Percentiles rank a stretch among this genome's conserved stretches.
phyloP scores from a whole-genome alignment of 208 protist species.

The Phytomonas francai region DNA sequence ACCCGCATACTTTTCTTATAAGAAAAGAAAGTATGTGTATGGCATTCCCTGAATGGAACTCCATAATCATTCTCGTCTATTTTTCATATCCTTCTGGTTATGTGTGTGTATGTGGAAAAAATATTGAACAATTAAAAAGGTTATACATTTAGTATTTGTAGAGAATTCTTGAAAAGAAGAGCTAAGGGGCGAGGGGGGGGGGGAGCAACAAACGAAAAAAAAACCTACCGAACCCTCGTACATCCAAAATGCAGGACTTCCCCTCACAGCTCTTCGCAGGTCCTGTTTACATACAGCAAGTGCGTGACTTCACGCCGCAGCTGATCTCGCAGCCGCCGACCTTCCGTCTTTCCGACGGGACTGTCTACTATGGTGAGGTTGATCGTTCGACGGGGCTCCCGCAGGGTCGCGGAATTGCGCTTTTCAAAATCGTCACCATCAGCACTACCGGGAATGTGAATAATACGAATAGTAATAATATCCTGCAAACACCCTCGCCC shows the following conservation, averaged over 20 bases:
- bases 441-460: not conserved
- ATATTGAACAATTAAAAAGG: not conserved
- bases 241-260: not conserved
- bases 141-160: not conserved
- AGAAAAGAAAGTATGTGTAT: too few species aligned
- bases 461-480: constrained; percentile 10
- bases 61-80: not conserved
- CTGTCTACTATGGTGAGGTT: constrained; percentile 71
- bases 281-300: constrained; percentile 57
- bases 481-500: not conserved
- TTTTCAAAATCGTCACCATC: constrained; percentile 27
- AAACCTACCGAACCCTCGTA: not conserved
- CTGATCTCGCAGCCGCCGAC: constrained; percentile 17
- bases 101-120: not conserved
- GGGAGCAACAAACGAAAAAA: too few species aligned
- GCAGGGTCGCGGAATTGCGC: constrained; percentile 58
- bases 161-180: not conserved
- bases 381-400: constrained; percentile 36
- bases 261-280: constrained; percentile 12
- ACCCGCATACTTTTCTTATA: too few species aligned
- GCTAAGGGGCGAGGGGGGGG: too few species aligned
- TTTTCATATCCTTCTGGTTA: not conserved
- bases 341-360: constrained; percentile 45
- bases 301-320: constrained; percentile 40
- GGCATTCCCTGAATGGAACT: too few species aligned